These are phyloP conservation scores for Aspergillus panamensis DNA, from an alignment of 495 filamentous ascomycete genomes.

Conservation along the genomic window DNA sequence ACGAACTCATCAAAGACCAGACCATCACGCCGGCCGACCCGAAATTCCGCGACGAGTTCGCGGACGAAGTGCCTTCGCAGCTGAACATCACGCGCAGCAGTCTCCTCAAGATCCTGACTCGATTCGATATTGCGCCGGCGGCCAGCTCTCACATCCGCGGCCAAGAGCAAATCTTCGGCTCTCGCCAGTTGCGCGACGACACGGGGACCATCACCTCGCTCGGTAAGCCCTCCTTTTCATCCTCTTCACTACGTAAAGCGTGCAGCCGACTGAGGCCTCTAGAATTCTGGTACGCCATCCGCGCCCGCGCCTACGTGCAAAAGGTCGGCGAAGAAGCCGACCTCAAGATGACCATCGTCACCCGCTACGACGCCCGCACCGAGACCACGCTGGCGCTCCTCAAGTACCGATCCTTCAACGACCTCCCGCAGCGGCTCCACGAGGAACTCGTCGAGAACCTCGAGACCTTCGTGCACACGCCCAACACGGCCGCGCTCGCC, in stretches of 20 bases:
- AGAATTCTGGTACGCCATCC: slow-evolving; percentile 18
- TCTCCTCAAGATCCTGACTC: slow-evolving; percentile 9
- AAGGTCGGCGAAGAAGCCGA: slow-evolving; percentile 7
- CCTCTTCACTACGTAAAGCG: too few relatives aligned
- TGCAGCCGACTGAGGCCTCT: too few relatives aligned
- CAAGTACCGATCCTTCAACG: slow-evolving; percentile 14
- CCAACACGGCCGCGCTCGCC: slow-evolving; percentile 4
- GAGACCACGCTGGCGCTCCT: slow-evolving; percentile 6
- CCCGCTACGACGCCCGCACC: slow-evolving; percentile 12
- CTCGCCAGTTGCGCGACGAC: slow-evolving; percentile 3
- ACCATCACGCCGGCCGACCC: neutral
- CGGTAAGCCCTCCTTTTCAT: too few relatives aligned
- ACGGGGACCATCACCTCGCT: neutral
- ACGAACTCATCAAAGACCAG: slow-evolving; percentile 13
- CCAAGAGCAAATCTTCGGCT: slow-evolving; percentile 13
- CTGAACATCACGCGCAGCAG: slow-evolving; percentile 11
- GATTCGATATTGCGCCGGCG: slow-evolving; percentile 13
- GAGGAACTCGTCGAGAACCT: slow-evolving; percentile 13
- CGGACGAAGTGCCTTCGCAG: slow-evolving; percentile 9
- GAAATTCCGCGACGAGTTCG: slow-evolving; percentile 5
- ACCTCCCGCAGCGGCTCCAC: slow-evolving; percentile 13
- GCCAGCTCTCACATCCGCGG: slow-evolving; percentile 13
- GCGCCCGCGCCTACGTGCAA: slow-evolving; percentile 10
- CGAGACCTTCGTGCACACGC: slow-evolving; percentile 6
- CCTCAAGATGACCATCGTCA: slow-evolving; percentile 15